Evolutionary conservation across 345 rosid genomes (phyloP).

Genomic region (Durio zibethinus): DNA sequence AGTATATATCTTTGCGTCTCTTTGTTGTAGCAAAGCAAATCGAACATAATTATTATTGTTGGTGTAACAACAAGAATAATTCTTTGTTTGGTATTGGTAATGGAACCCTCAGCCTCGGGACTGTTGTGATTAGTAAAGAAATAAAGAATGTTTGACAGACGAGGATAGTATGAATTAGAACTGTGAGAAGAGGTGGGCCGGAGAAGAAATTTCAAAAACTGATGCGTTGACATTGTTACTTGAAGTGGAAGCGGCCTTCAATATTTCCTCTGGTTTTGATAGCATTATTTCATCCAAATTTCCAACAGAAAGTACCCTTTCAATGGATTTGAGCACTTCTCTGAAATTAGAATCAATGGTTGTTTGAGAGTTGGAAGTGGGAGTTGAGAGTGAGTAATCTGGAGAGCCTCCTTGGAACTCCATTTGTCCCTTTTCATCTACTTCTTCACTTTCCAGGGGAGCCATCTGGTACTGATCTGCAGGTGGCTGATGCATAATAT

Average conservation of each 20-base stretch:
- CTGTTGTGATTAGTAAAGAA: background rate
- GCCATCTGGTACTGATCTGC: background rate
- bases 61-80: background rate
- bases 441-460: conserved; percentile 11
- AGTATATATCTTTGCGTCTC: background rate
- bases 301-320: conserved; percentile 26
- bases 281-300: conserved; percentile 26
- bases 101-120: background rate
- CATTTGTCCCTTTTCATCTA: conserved; percentile 3
- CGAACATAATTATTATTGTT: background rate
- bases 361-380: background rate
- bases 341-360: background rate
- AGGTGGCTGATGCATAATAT: conserved; percentile 1
- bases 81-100: background rate
- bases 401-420: conserved; percentile 22
- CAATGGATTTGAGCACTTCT: conserved; percentile 26
- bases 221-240: too few species aligned
- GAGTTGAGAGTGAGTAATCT: conserved; percentile 16
- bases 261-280: conserved; percentile 13
- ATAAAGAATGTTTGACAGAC: background rate
- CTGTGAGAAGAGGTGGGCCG: too few species aligned
- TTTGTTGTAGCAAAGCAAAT: background rate
- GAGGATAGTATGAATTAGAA: too few species aligned
- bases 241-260: conserved; percentile 1
- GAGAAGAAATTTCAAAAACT: too few species aligned